Evolutionary conservation across 768 basidiomycete genomes (phyloP), one percentile per base, ranked within the genome.

Genomic region (Tricholoma saponaceum): DNA sequence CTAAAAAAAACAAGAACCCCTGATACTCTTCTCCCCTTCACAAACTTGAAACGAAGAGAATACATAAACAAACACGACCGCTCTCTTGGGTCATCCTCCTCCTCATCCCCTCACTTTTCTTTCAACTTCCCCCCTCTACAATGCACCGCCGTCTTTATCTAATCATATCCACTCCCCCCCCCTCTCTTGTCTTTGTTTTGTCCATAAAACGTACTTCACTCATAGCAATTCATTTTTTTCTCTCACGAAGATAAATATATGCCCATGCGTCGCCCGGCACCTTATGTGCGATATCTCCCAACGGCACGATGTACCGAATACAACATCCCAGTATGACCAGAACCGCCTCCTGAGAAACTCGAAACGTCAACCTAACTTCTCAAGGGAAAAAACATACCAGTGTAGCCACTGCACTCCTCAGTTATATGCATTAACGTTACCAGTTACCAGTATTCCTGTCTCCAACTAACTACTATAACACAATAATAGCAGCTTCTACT

Each of bases 21-120:
- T 4, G 67, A 9, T 64, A 72, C 67, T 43, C 55, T n/a, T 0
- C 46, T 44, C 67, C 62, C 73, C 72, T 71, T 65, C 28, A 7
- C 26, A 30, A 35, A 50, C 47, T 30, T 50, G 47, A 50, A 50
- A 50, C 47, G 26, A 50, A 62, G 62, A 60, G 68, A 28, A 57
- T 33, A 51, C 14, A 57, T 14, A 16, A 6, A 16, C 35, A 41
- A 52, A 57, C 62, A 65, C 49, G 57, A 55, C 72, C 73, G 51
- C 52, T 69, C 43, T 53, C 58, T 52, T 68, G 73, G 73, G 59
- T 69, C n/a, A n/a, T n/a, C n/a, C n/a, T n/a, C n/a, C 67, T 46
- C 58, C 65, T 61, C 52, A 55, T 39, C 47, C 59, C 44, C 55
- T 59, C 47, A 9, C 18, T 43, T 20, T 10, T 10, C 18, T 12